Evolutionary conservation across 2,329 filamentous ascomycete species (phyloP).

Genomic region (Arthrobotrys iridis): DNA sequence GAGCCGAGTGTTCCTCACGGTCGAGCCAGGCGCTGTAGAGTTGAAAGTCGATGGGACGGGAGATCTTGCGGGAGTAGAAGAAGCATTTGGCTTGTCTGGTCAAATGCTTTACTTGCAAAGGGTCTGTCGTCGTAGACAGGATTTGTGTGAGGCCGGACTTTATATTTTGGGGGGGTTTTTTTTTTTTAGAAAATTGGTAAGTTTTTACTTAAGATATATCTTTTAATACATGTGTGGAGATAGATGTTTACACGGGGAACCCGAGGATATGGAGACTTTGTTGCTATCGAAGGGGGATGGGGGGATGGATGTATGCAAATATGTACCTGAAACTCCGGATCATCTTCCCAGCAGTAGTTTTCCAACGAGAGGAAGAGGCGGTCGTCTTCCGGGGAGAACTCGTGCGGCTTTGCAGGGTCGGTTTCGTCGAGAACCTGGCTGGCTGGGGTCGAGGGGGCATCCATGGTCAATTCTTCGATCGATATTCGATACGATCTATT

Average conservation of each 20-base stretch:
- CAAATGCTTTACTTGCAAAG: conserved; percentile 68
- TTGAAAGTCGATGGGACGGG: conserved; percentile 65
- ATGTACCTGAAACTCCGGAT: conserved; percentile 73
- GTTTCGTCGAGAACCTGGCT: conserved; percentile 35
- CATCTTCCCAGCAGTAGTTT: conserved; percentile 69
- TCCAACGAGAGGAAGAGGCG: conserved; percentile 47
- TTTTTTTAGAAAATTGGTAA: neutral
- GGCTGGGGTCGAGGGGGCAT: conserved; percentile 18
- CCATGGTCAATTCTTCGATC: conserved; percentile 3
- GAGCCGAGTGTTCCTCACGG: conserved; percentile 57
- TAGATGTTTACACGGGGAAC: neutral
- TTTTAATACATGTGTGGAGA: neutral
- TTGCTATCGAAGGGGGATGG: neutral
- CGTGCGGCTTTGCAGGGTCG: conserved; percentile 13
- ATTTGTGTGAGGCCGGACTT: conserved; percentile 73
- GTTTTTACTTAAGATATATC: neutral
- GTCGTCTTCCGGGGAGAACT: conserved; percentile 49
- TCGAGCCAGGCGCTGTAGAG: conserved; percentile 74
- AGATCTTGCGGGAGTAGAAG: conserved; percentile 69
- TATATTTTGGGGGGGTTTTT: too few relatives aligned
- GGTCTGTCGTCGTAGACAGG: conserved; percentile 68
- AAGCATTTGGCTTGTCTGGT: conserved; percentile 75
- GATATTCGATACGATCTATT: too few relatives aligned
- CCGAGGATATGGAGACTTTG: neutral
- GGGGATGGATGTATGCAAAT: neutral